These are phyloP conservation scores for Boletus rex-veris DNA, from an alignment of 768 basidiomycete species.

Conservation along the genomic window DNA sequence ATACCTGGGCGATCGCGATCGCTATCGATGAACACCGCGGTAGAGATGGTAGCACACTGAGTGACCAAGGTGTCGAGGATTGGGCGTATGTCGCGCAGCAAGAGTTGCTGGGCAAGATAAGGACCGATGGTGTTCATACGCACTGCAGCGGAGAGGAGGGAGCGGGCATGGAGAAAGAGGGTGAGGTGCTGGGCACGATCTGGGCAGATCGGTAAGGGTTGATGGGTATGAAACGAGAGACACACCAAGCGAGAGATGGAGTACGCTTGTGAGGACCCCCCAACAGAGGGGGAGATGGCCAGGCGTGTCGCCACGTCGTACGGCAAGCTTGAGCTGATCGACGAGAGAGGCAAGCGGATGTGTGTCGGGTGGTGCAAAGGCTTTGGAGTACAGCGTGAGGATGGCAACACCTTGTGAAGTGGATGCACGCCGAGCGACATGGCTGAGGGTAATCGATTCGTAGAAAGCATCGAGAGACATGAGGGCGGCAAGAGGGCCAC, in stretches of 20 bases:
- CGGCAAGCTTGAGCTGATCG: conserved; percentile 63
- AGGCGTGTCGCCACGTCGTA: conserved; percentile 58
- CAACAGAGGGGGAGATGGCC: conserved; percentile 93
- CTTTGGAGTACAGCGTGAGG: conserved; percentile 81
- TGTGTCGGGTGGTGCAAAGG: conserved; percentile 55
- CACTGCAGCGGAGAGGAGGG: conserved; percentile 87
- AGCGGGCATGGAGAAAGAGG: conserved; percentile 88
- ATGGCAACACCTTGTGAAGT: conserved; percentile 90
- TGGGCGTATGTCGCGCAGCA: conserved; percentile 68
- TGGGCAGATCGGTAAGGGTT: conserved; percentile 30
- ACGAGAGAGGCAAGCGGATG: conserved; percentile 39
- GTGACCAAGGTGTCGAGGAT: conserved; percentile 56
- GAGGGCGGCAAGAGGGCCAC: conserved; percentile 41
- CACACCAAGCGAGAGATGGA: conserved; percentile 70
- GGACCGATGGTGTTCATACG: conserved; percentile 91
- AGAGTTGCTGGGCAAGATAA: conserved; percentile 84
- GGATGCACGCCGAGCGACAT: conserved; percentile 83
- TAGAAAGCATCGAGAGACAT: conserved; percentile 68
- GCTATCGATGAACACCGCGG: conserved; percentile 36
- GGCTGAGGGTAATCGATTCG: conserved; percentile 85
- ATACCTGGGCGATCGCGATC: neutral
- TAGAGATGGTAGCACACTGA: conserved; percentile 47
- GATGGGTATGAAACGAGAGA: neutral
- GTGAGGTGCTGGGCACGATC: conserved; percentile 84
- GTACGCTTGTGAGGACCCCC: conserved; percentile 77